Percentiles rank a stretch among this genome's conserved stretches.
phyloP scores from a whole-genome alignment of 441 rosid genomes.

The Arabidopsis hybrid region DNA sequence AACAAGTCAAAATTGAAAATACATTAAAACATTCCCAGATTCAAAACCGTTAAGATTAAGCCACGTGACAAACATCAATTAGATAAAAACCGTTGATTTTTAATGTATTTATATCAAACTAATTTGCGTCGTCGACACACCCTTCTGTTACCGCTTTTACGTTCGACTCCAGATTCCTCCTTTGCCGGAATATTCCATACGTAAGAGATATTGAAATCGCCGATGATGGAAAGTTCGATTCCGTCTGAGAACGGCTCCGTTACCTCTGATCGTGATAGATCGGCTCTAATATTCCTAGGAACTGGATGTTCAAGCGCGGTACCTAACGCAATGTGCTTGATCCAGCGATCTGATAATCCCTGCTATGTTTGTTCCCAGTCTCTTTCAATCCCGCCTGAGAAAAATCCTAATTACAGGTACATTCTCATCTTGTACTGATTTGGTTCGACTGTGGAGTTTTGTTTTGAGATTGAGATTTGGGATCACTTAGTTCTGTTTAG shows the following conservation, averaged over 20 bases:
- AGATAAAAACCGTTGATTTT: slow-evolving; percentile 1
- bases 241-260: slow-evolving; percentile 41
- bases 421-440: neutral
- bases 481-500: too few relatives aligned
- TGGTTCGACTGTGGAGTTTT: slow-evolving; percentile 14
- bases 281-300: slow-evolving; percentile 92
- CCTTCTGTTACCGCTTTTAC: neutral
- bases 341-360: slow-evolving; percentile 80
- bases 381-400: slow-evolving; percentile 69
- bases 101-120: neutral
- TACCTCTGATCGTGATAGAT: slow-evolving; percentile 40
- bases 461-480: neutral
- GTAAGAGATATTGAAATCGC: neutral
- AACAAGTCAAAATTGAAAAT: neutral
- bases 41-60: slow-evolving; percentile 22
- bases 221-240: slow-evolving; percentile 45
- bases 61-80: slow-evolving; percentile 6
- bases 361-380: slow-evolving; percentile 80
- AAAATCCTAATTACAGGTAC: slow-evolving; percentile 93
- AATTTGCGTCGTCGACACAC: neutral
- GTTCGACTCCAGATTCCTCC: slow-evolving; percentile 13
- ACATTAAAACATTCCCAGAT: neutral
- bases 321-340: slow-evolving; percentile 90
- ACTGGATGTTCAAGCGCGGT: slow-evolving; percentile 97
- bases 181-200: slow-evolving; percentile 37